phyloP scores from a whole-genome alignment of 208 protist genomes.

The Wallacemonas rigidus region DNA sequence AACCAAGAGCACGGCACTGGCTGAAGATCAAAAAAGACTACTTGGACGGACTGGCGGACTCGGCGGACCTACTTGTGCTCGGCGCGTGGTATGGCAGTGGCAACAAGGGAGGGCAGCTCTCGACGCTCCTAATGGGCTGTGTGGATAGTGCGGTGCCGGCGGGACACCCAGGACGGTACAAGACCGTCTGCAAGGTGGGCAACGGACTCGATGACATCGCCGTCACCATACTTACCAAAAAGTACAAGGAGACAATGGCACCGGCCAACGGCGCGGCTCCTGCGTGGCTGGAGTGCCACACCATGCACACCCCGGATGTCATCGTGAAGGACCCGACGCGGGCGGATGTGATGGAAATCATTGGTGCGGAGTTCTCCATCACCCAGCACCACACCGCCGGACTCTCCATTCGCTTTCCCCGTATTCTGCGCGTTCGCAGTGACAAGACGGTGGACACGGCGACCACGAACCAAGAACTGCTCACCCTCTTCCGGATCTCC shows the following conservation, averaged over 20 bases:
- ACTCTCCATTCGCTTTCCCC: constrained; percentile 78
- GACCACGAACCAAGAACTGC: constrained; percentile 62
- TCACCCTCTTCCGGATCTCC: constrained; percentile 36
- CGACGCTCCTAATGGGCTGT: constrained; percentile 75
- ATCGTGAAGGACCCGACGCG: constrained; percentile 50
- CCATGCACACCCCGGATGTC: constrained; percentile 60
- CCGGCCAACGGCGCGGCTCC: constrained; percentile 27
- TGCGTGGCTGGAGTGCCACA: constrained; percentile 52
- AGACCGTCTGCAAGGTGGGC: constrained; percentile 82
- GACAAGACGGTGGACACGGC: constrained; percentile 71
- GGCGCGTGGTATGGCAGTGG: constrained; percentile 85
- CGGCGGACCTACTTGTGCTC: constrained; percentile 79
- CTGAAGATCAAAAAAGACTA: constrained; percentile 93
- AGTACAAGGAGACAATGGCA: constrained; percentile 47
- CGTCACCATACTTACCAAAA: constrained; percentile 55
- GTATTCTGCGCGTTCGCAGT: constrained; percentile 57
- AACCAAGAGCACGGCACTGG: constrained; percentile 81
- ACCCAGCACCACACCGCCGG: constrained; percentile 46
- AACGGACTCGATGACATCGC: constrained; percentile 63
- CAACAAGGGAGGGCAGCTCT: constrained; percentile 63
- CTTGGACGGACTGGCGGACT: constrained; percentile 77
- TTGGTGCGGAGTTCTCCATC: constrained; percentile 63
- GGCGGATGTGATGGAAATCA: constrained; percentile 79
- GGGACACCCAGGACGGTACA: constrained; percentile 42
- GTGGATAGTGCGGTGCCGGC: constrained; percentile 38